A percentile compares a stretch with the other conserved stretches of the same genome.
phyloP scores from a whole-genome alignment of 2,329 filamentous ascomycete species.

The Fusarium albidum region DNA sequence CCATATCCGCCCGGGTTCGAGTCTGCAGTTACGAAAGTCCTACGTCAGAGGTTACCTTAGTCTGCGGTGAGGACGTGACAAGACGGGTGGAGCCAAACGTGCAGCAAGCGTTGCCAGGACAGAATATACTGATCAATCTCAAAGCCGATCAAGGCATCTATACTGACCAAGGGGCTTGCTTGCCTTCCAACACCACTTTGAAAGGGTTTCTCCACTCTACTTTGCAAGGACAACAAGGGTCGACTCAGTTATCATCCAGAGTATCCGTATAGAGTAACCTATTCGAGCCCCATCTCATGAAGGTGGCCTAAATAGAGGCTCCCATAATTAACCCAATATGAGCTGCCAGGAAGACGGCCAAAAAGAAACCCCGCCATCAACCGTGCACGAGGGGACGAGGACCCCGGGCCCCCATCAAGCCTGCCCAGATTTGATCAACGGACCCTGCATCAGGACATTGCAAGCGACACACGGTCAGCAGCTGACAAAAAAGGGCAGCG shows the following conservation, averaged over 20 bases:
- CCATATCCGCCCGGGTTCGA: constrained; percentile 1
- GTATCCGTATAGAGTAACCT: neutral
- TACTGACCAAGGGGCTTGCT: too few species aligned
- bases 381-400: constrained; percentile 32
- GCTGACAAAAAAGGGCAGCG: constrained; percentile 15
- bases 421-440: constrained; percentile 29
- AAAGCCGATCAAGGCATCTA: neutral
- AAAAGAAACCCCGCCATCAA: constrained; percentile 26
- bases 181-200: too few species aligned
- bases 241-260: neutral
- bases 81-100: constrained; percentile 1
- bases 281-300: neutral
- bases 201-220: constrained; percentile 6
- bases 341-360: neutral
- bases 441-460: constrained; percentile 31
- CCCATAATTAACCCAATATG: too few species aligned
- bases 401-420: constrained; percentile 14
- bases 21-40: constrained; percentile 8
- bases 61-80: constrained; percentile 28
- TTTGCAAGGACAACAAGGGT: neutral
- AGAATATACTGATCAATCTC: constrained; percentile 15
- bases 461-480: constrained; percentile 20
- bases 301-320: too few species aligned
- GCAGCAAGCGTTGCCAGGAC: neutral
- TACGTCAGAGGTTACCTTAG: constrained; percentile 14